phyloP scores from a whole-genome alignment of 306 rosid genomes.

The Acacia melanoxylon region DNA sequence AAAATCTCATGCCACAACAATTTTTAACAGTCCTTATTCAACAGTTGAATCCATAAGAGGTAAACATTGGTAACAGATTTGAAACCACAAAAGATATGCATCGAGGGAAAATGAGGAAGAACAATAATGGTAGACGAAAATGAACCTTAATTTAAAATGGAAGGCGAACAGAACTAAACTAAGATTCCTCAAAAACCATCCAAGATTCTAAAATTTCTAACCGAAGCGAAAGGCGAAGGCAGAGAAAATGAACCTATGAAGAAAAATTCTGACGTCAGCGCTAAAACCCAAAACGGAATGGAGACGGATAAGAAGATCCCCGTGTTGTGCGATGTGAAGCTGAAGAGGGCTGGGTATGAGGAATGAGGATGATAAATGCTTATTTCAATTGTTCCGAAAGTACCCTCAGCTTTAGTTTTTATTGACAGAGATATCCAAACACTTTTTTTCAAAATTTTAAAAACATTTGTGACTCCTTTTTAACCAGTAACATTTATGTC shows the following conservation, averaged over 20 bases:
- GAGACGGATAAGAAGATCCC: background rate
- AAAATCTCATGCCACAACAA: too few species aligned
- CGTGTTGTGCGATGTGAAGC: background rate
- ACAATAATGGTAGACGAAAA: background rate
- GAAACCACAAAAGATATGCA: background rate
- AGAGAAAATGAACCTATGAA: background rate
- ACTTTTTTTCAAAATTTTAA: too few species aligned
- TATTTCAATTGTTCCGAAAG: background rate
- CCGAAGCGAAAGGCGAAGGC: background rate
- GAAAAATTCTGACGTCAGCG: background rate
- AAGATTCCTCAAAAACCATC: background rate
- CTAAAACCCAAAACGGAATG: background rate
- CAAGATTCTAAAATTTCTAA: background rate
- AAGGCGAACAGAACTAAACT: background rate
- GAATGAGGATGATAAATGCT: background rate
- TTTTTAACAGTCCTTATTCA: too few species aligned
- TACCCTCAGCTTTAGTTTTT: background rate
- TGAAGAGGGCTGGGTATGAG: background rate
- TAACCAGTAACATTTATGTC: too few species aligned
- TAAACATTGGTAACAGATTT: background rate
- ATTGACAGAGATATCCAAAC: too few species aligned
- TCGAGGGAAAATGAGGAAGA: background rate
- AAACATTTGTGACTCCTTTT: too few species aligned
- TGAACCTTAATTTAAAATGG: background rate
- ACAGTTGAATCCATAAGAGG: background rate